Conservation (phyloP, 176 grass and related monocot species). For the Bothriochloa decipiens region DNA sequence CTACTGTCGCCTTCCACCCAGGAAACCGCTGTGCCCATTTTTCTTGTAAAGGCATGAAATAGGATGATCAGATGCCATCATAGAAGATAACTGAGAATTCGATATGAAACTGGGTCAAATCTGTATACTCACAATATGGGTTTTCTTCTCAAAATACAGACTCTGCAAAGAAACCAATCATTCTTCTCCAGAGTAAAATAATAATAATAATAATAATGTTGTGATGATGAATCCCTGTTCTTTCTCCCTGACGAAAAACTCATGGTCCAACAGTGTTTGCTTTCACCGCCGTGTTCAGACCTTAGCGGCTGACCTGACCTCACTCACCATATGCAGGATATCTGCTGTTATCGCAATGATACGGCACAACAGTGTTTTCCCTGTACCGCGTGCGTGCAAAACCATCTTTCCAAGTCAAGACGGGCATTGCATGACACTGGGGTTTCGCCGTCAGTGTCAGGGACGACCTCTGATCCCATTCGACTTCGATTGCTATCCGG, state of each 20-base stretch:
- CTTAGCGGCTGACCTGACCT: not conserved
- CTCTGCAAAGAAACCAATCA: not conserved
- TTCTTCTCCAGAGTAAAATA: not conserved
- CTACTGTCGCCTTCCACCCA: not conserved
- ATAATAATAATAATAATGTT: not conserved
- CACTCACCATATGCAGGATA: too few relatives aligned
- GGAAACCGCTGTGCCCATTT: not conserved
- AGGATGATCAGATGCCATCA: not conserved
- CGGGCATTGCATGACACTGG: not conserved
- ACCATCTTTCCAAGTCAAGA: not conserved
- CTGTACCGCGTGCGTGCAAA: not conserved
- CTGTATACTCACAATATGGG: not conserved
- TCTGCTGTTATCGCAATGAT: not conserved
- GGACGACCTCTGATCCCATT: conserved; percentile 4
- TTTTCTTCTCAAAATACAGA: not conserved
- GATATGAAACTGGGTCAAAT: not conserved
- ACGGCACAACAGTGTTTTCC: not conserved
- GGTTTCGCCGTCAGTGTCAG: not conserved
- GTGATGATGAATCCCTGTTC: not conserved
- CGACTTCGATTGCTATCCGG: not conserved
- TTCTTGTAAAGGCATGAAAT: not conserved
- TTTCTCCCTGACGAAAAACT: not conserved
- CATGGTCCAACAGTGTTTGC: not conserved
- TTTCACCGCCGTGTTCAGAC: not conserved
- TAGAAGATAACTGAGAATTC: not conserved